Base-by-base conservation (phyloP, 148 eudicot genomes). In the Spergularia marina region DNA sequence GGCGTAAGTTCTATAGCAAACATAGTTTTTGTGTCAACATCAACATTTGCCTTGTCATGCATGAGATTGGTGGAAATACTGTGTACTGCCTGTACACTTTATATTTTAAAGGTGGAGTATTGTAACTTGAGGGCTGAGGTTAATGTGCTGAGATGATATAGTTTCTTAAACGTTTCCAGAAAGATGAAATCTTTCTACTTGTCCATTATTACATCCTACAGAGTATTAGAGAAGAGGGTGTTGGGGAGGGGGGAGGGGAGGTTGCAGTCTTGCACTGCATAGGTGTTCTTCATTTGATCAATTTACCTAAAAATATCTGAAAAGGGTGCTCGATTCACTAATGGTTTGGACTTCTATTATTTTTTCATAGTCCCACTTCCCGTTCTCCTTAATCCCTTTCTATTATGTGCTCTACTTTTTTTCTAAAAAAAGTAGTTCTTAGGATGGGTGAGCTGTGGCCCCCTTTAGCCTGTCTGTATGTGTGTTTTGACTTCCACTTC, bases 1-100 rank as follows among this genome's bases (percentile, higher is more conserved):
- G 98, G 98, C 96, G 98, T 95, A 85, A 90, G 98, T 89, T 76
- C 39, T 86, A 20, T 51, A 57, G n/a, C 53, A 64, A 20, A 53
- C 44, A 16, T 54, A 10, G 49, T 18, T 67, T 44, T 17, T 68
- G 44, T 21, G 36, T 10, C 53, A 53, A 52, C 72, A 49, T 53
- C 8, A 18, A 15, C 20, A 30, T 34, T 70, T 10, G 7, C 68
- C 53, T 59, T 49, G 3, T 65, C 40, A 21, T 6, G 6, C 20
- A 58, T 40, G 8, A 8, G 64, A 12, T 20, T 55, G 10, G 36
- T 62, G 16, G 70, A 71, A 63, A 25, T 21, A 20, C 14, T 34
- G 57, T 17, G 7, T 25, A 21, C 34, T 44, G 25, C 21, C 11
- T 49, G 71, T n/a, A 57, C 25, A 23, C 25, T 23, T 23, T 23